phyloP scores from a whole-genome alignment of 495 filamentous ascomycete genomes.

The Eremomyces bilateralis region DNA sequence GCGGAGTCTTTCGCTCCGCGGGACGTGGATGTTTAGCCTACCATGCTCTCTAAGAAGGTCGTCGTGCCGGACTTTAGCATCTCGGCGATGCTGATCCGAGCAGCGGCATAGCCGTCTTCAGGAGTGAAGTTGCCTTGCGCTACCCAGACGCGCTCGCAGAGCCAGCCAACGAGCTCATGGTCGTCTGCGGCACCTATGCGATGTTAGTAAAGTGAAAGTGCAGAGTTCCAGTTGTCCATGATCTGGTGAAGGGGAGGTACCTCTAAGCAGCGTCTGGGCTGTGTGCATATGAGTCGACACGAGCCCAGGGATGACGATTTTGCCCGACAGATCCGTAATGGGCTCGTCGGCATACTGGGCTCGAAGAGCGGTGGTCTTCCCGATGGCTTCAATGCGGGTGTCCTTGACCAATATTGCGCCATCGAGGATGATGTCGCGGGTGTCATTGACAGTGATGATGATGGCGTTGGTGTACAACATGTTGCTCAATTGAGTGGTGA shows the following conservation, averaged over 20 bases:
- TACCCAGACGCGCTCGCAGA: conserved; percentile 9
- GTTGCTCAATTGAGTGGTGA: too few species aligned
- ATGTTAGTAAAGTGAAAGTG: not conserved
- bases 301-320: conserved; percentile 7
- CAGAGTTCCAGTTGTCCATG: not conserved
- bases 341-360: conserved; percentile 4
- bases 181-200: conserved; percentile 7
- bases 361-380: conserved; percentile 16
- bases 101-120: conserved; percentile 9
- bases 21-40: not conserved
- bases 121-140: conserved; percentile 9
- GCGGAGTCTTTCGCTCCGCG: too few species aligned
- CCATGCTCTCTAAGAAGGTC: conserved; percentile 9
- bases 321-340: conserved; percentile 2
- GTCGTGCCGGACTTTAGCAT: conserved; percentile 9
- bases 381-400: conserved; percentile 22
- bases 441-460: conserved; percentile 25
- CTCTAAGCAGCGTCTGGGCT: conserved; percentile 5
- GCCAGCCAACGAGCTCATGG: conserved; percentile 8
- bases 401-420: conserved; percentile 23
- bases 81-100: conserved; percentile 6
- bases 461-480: conserved; percentile 18
- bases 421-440: conserved; percentile 24
- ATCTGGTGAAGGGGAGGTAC: not conserved
- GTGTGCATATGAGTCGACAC: conserved; percentile 9